Conservation (phyloP, 768 basidiomycete species). For the Tephrocybe sp. region DNA sequence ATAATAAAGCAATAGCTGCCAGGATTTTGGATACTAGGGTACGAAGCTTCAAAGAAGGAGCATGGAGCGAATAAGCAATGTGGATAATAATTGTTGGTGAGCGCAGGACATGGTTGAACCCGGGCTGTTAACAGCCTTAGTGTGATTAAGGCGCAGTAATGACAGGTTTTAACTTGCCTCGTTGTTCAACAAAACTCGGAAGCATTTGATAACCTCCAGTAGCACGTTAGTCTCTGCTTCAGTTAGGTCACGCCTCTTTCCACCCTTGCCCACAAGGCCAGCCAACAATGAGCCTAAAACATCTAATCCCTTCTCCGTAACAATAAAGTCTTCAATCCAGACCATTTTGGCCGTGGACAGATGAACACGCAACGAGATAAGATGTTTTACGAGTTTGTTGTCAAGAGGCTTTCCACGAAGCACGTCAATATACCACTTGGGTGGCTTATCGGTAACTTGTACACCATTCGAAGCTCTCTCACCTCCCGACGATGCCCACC, state of each 20-base stretch:
- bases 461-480: constrained; percentile 35
- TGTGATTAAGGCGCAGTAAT: neutral
- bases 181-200: constrained; percentile 83
- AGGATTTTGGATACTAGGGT: constrained; percentile 74
- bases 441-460: constrained; percentile 45
- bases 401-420: constrained; percentile 58
- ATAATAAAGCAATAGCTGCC: constrained; percentile 80
- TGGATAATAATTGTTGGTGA: constrained; percentile 69
- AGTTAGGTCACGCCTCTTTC: constrained; percentile 56
- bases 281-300: constrained; percentile 59
- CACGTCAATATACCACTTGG: constrained; percentile 63
- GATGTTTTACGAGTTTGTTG: constrained; percentile 67
- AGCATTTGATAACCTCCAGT: constrained; percentile 74
- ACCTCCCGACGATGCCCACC: constrained; percentile 73
- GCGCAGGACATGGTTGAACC: constrained; percentile 66
- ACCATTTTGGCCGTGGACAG: constrained; percentile 77
- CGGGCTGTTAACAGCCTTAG: constrained; percentile 46
- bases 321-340: constrained; percentile 82
- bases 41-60: constrained; percentile 66
- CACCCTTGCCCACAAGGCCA: constrained; percentile 62
- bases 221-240: constrained; percentile 72
- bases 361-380: constrained; percentile 83
- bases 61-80: constrained; percentile 70
- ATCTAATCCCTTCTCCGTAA: constrained; percentile 62
- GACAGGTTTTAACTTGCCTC: constrained; percentile 51